These are phyloP conservation scores for Millerozyma acaciae DNA, from an alignment of 805 yeast genomes.

Conservation along the genomic window DNA sequence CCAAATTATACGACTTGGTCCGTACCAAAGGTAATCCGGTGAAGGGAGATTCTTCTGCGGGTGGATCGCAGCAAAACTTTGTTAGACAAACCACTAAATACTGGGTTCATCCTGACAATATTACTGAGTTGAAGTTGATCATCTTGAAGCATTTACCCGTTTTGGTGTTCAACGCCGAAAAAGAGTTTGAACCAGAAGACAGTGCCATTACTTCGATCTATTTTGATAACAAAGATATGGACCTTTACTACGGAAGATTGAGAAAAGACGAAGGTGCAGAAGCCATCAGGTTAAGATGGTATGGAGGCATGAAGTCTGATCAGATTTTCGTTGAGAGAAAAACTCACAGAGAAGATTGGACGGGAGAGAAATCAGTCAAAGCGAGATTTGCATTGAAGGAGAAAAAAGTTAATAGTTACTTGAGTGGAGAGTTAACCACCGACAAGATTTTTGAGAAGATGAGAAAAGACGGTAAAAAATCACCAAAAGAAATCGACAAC, in stretches of 20 bases:
- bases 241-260: constrained; percentile 88
- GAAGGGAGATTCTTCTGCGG: constrained; percentile 94
- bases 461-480: constrained; percentile 88
- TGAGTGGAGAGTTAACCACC: constrained; percentile 82
- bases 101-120: constrained; percentile 99
- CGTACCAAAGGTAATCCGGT: constrained; percentile 96
- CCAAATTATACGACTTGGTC: constrained; percentile 85
- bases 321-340: constrained; percentile 94
- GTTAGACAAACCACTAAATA: constrained; percentile 98
- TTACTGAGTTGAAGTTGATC: constrained; percentile 90
- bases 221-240: constrained; percentile 86
- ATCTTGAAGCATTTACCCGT: constrained; percentile 95
- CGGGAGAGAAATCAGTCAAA: constrained; percentile 98
- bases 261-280: constrained; percentile 98
- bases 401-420: constrained; percentile 78
- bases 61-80: constrained; percentile 95
- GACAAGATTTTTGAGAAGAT: constrained; percentile 87
- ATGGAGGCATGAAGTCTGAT: constrained; percentile 94
- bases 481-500: constrained; percentile 81
- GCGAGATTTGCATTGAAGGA: constrained; percentile 94
- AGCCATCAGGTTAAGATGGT: constrained; percentile 97
- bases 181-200: constrained; percentile 93
- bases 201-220: constrained; percentile 96
- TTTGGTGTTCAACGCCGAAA: constrained; percentile 90
- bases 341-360: constrained; percentile 99